Evolutionary conservation across 177 flowering plant species (phyloP).

Genomic region (Vitis hybrid): DNA sequence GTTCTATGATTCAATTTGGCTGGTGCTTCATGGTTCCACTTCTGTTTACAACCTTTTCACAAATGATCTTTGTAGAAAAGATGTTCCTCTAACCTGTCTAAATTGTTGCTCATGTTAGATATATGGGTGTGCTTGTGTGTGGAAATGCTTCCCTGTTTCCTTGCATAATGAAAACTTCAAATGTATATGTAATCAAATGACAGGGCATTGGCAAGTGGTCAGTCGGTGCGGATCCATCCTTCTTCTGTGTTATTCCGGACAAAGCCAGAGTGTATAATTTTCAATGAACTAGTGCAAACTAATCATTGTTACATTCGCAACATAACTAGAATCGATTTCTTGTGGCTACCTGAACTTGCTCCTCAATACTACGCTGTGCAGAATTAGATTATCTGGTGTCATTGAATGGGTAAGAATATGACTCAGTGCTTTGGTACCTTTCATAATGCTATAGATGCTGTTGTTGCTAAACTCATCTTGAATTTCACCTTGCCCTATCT

Average conservation of each 20-base stretch:
- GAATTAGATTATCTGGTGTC: conserved; percentile 23
- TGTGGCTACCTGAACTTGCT: conserved; percentile 90
- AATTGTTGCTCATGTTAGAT: too few species aligned
- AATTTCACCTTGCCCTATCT: neutral
- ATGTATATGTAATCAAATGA: conserved; percentile 7
- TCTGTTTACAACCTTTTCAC: too few species aligned
- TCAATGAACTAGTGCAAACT: conserved; percentile 78
- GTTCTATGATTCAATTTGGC: too few species aligned
- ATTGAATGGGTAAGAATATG: conserved; percentile 9
- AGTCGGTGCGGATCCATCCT: conserved; percentile 80
- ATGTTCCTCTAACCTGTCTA: too few species aligned
- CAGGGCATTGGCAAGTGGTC: conserved; percentile 81
- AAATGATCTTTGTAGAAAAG: too few species aligned
- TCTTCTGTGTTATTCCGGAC: conserved; percentile 71
- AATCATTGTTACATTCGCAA: conserved; percentile 73
- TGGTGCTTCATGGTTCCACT: too few species aligned
- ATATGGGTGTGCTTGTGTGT: too few species aligned
- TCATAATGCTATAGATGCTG: neutral
- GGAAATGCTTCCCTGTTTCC: neutral
- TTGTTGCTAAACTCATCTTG: neutral
- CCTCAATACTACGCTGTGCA: conserved; percentile 68
- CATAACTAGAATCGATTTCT: conserved; percentile 68
- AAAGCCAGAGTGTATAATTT: conserved; percentile 82
- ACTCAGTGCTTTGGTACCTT: neutral
- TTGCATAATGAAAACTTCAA: neutral